phyloP scores from a whole-genome alignment of 2,329 filamentous ascomycete genomes.

The Calonectria pteridis region DNA sequence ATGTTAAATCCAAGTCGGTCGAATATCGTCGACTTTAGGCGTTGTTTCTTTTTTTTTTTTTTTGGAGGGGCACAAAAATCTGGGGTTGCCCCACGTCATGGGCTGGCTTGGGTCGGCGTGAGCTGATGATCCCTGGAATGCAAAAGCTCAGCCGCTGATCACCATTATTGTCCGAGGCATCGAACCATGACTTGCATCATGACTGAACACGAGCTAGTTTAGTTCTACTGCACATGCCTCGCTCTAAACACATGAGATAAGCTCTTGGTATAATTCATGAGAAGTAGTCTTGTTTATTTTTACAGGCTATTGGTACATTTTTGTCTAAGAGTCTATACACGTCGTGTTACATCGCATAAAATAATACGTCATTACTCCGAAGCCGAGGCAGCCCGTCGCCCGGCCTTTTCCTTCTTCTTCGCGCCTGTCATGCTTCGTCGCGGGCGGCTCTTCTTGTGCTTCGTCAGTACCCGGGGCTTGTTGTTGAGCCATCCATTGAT shows the following conservation, averaged over 20 bases:
- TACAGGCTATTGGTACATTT: constrained; percentile 22
- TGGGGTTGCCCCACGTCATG: constrained; percentile 30
- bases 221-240: background rate
- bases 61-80: constrained; percentile 36
- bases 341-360: background rate
- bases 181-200: background rate
- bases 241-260: background rate
- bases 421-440: constrained; percentile 77
- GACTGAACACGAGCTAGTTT: background rate
- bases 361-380: constrained; percentile 5
- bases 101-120: background rate
- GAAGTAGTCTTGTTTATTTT: background rate
- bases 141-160: background rate
- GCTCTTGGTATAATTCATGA: background rate
- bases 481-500: constrained; percentile 79
- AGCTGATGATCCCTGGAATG: constrained; percentile 17
- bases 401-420: constrained; percentile 57
- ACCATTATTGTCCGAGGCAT: background rate
- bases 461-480: constrained; percentile 64
- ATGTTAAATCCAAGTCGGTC: constrained; percentile 11
- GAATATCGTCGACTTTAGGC: constrained; percentile 15
- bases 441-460: constrained; percentile 68
- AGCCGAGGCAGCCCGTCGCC: constrained; percentile 41
- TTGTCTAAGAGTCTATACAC: constrained; percentile 3
- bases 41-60: background rate